phyloP scores from a whole-genome alignment of 345 rosid genomes.

The Eucalyptus regnans region DNA sequence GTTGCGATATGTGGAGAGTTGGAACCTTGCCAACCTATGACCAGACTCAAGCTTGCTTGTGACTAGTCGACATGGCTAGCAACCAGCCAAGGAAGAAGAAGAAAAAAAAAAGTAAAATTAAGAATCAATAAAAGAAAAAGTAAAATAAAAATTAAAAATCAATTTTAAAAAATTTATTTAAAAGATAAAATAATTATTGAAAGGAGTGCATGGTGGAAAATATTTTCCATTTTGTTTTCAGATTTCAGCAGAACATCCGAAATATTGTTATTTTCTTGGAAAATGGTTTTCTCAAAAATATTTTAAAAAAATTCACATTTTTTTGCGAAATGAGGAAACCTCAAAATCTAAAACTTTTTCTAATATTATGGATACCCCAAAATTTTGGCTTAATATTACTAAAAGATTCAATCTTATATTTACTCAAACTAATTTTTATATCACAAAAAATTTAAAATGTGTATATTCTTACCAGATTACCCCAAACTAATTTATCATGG shows the following conservation, averaged over 20 bases:
- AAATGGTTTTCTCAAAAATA: too few species aligned
- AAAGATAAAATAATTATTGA: too few species aligned
- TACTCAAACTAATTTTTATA: background rate
- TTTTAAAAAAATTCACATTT: too few species aligned
- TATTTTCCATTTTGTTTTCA: too few species aligned
- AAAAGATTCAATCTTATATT: background rate
- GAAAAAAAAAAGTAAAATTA: too few species aligned
- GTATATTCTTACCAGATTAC: rapidly evolving
- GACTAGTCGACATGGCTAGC: rapidly evolving
- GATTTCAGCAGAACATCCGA: rapidly evolving
- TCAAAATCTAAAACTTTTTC: rapidly evolving
- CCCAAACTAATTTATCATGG: rapidly evolving
- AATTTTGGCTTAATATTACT: background rate
- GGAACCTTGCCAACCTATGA: rapidly evolving
- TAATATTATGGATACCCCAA: background rate
- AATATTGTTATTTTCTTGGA: too few species aligned
- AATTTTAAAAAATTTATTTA: rapidly evolving
- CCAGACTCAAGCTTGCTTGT: rapidly evolving
- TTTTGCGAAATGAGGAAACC: rapidly evolving
- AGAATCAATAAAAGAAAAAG: rapidly evolving
- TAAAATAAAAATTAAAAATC: too few species aligned
- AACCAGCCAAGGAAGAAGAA: rapidly evolving
- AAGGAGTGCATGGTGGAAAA: rapidly evolving
- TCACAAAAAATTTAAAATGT: rapidly evolving
- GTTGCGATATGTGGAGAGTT: rapidly evolving